Base-by-base conservation (phyloP, 192 early-diverging fungal genomes). In the Coemansia sp. region DNA sequence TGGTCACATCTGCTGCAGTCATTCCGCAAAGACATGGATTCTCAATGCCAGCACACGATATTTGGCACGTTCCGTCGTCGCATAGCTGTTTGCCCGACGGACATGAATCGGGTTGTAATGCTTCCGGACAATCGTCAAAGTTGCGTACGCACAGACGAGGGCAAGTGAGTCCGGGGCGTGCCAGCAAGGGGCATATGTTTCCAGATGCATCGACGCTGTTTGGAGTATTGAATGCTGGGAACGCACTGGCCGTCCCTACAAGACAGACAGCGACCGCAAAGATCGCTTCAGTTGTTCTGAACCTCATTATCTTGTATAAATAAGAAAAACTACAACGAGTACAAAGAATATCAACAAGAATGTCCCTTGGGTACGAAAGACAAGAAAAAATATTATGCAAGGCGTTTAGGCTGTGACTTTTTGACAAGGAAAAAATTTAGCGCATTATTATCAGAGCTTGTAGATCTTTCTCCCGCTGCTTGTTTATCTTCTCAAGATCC, bases 21-120 rank as follows among this genome's bases (percentile, higher is more conserved):
- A 67, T 58, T 1, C 70, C 85, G 69, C 87, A 88, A 37, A 77
- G 52, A 58, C 87, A 88, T 7, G 76, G 70, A 28, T 88, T 88
- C 8, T 33, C 67, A 7, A 86, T 68, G 23, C 59, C 66, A 4
- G 33, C 70, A 51, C 86, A 87, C 35, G 70, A 69, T 7, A 25
- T 26, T 2, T 82, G 77, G 59, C 87, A 88, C 21, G 72, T 63
- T 60, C 86, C 87, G 53, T 88, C 87, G 43, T 62, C 67, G 70
- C 87, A 88, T 46, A 85, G 81, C 58, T 71, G 62, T 63, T 75
- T 63, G 25, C 77, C 53, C 55, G 48, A 10, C 21, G 48, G 4
- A 58, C 85, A 88, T 3, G 51, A 61, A 8, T 51, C 30, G 6
- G 83, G 65, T 21, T 67, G 55, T 23, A 88, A 28, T 8, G 70